Conservation (phyloP, 2,329 filamentous ascomycete species). For the Drechslerella dactyloides region DNA sequence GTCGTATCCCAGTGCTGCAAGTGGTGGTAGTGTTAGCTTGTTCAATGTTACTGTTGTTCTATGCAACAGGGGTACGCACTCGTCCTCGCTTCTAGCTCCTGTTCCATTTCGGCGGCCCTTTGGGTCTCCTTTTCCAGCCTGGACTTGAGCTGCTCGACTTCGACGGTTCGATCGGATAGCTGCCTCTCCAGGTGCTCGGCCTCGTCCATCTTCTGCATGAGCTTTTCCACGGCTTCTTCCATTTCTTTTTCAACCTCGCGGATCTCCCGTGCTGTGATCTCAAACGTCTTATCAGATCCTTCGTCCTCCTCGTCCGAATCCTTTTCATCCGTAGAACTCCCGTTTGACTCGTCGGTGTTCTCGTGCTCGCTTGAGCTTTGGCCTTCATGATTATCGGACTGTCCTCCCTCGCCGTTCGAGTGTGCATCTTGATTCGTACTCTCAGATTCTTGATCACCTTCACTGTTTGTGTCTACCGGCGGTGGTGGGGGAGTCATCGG, state of each 20-base stretch:
- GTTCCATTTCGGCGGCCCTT: background rate
- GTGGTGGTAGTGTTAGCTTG: background rate
- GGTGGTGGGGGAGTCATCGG: background rate
- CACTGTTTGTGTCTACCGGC: too few relatives aligned
- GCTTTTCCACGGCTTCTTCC: background rate
- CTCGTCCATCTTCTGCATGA: background rate
- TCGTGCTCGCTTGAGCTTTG: too few relatives aligned
- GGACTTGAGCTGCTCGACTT: background rate
- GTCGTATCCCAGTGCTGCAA: conserved; percentile 21
- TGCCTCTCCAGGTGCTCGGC: background rate
- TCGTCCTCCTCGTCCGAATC: background rate
- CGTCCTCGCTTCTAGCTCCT: conserved; percentile 23
- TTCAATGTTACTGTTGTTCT: background rate
- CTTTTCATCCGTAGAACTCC: too few relatives aligned
- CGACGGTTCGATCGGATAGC: background rate
- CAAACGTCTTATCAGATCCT: background rate
- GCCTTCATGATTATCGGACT: background rate
- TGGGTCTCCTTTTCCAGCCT: background rate
- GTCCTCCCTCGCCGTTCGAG: background rate
- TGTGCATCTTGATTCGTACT: background rate
- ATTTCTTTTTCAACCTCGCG: background rate
- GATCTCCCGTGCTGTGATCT: background rate
- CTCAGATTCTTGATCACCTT: background rate
- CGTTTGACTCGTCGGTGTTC: background rate
- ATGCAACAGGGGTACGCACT: conserved; percentile 2